Base-by-base conservation (phyloP, 2,329 filamentous ascomycete genomes). In the Sclerotiophoma versabilis region DNA sequence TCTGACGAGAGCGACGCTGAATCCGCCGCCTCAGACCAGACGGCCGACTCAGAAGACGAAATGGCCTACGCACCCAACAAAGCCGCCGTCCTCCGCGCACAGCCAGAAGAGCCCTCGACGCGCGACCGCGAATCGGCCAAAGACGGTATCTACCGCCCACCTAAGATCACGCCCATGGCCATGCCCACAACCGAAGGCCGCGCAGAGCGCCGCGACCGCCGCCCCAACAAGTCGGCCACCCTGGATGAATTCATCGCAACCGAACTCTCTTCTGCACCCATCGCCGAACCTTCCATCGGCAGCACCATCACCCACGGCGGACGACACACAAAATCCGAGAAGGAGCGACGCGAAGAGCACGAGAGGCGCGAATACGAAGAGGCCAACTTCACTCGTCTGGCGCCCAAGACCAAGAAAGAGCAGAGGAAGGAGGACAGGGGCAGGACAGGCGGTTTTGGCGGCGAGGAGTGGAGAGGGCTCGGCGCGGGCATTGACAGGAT, bases 201-300 rank as follows among this genome's bases (percentile, higher is more conserved):
- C 42, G 82, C 86, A 52, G 85, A 88, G 57, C 86, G 86, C 59
- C 76, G 79, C 25, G 82, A 87, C 3, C 84, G 85, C 34, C 81
- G 84, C 34, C 84, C 86, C 2, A 82, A 84, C 57, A 91, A 90
- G 70, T 96, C 93, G 0, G 87, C 87, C 39, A 92, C 92, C 0
- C 87, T 99, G 70, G 93, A 98, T 70, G 93, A 98, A 70, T 99
- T 96, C 68, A 86, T 99, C 59, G 86, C 84, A 43, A 87, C 90
- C 15, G 95, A 99, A 75, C 82, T 98, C 54, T 93, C 92, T 0
- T 77, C 83, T 5, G 91, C 91, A 2, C 95, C 95, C 1, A 77
- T 91, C 53, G 91, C 92, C 1, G 85, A 96, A 73, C 92, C 93
- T 49, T 96, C 90, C 64, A 96, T 99, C 66, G 96, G 95, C 56